A percentile compares a stretch with the other conserved stretches of the same genome.
These are phyloP conservation scores for Trifolium pratense DNA, from an alignment of 306 rosid genomes.

Conservation along the genomic window DNA sequence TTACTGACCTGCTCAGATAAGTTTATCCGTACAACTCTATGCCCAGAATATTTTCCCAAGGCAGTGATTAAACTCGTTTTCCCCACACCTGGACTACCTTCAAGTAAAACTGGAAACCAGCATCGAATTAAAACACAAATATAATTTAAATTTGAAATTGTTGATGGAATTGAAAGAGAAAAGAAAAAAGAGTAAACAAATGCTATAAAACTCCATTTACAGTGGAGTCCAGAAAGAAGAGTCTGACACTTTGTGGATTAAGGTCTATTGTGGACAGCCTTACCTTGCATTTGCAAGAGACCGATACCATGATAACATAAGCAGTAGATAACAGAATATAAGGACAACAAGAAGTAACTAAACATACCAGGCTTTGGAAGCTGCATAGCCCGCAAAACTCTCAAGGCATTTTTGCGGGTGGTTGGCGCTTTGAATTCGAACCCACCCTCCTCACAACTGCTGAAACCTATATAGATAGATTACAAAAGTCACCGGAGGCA, in stretches of 20 bases:
- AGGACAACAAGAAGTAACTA: neutral
- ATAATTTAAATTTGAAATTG: neutral
- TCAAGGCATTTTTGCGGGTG: conserved; percentile 69
- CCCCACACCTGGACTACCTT: conserved; percentile 99
- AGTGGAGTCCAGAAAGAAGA: conserved; percentile 6
- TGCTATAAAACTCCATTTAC: neutral
- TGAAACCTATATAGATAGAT: conserved; percentile 55
- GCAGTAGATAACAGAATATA: conserved; percentile 7
- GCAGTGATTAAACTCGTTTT: conserved; percentile 93
- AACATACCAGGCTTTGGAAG: conserved; percentile 85
- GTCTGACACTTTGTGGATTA: neutral
- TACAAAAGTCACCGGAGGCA: neutral
- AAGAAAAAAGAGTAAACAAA: neutral
- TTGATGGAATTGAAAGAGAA: neutral
- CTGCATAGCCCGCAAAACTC: conserved; percentile 95
- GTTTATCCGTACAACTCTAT: conserved; percentile 87
- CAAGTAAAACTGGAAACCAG: conserved; percentile 74
- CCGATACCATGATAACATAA: neutral
- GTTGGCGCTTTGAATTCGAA: conserved; percentile 89
- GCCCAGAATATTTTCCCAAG: conserved; percentile 78
- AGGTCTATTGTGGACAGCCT: neutral
- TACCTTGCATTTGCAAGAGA: neutral
- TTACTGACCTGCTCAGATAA: conserved; percentile 86
- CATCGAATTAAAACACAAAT: conserved; percentile 30
- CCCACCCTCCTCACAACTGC: conserved; percentile 51